A percentile compares a stretch with the other conserved stretches of the same genome.
Conservation (phyloP, 148 eudicot species). For the Rhododendron ferrugineum region DNA sequence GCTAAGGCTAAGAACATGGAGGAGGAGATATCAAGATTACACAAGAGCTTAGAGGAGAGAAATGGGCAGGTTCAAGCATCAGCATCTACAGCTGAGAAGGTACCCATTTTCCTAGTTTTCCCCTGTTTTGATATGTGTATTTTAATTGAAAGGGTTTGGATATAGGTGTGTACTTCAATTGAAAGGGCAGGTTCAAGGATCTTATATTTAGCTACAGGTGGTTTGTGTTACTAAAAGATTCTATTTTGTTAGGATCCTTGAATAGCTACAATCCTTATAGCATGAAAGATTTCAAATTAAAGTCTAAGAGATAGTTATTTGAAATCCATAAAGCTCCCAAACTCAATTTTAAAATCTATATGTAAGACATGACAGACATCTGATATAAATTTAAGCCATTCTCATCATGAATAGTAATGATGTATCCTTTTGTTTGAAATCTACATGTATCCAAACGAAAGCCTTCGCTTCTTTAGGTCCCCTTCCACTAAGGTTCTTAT, state of each 20-base stretch:
- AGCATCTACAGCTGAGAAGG: slow-evolving; percentile 64
- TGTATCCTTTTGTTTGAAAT: neutral
- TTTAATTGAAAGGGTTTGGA: neutral
- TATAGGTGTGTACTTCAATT: neutral
- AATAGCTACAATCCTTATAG: neutral
- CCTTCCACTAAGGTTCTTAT: too few relatives aligned
- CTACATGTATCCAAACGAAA: neutral
- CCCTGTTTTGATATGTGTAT: neutral
- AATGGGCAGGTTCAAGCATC: slow-evolving; percentile 55
- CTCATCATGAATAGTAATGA: neutral
- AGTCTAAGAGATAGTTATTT: neutral
- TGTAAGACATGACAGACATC: neutral
- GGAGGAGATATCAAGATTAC: slow-evolving; percentile 56
- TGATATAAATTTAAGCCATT: neutral
- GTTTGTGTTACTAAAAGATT: neutral
- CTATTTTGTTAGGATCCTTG: neutral
- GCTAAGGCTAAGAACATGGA: slow-evolving; percentile 67
- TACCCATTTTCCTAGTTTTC: slow-evolving; percentile 5
- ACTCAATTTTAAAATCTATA: neutral
- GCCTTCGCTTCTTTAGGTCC: neutral
- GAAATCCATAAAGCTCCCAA: neutral
- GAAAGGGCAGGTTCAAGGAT: neutral
- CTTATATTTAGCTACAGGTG: neutral
- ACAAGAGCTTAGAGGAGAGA: slow-evolving; percentile 74
- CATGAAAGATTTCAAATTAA: neutral